phyloP scores from a whole-genome alignment of 257 asterid genomes.

The Striga asiatica region DNA sequence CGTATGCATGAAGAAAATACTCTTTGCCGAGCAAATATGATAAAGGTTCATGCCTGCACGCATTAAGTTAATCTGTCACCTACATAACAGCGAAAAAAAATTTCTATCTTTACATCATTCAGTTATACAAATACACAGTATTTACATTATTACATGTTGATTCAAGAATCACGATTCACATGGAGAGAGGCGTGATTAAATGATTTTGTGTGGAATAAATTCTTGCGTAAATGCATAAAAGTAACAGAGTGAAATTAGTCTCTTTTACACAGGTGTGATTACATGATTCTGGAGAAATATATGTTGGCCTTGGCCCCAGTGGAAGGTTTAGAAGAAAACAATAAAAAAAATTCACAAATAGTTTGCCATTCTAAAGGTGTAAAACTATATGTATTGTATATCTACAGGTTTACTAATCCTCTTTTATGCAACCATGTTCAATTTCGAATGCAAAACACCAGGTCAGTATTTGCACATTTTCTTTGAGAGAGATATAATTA shows the following conservation, averaged over 20 bases:
- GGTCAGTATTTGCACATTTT: neutral
- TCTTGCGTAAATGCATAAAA: too few species aligned
- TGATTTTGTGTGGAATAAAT: too few species aligned
- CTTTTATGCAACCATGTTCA: constrained; percentile 7
- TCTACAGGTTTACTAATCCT: neutral
- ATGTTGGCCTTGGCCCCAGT: too few species aligned
- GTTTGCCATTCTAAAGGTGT: neutral
- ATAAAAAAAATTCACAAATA: too few species aligned
- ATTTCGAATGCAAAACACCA: neutral
- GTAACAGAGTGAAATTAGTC: too few species aligned
- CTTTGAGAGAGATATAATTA: neutral
- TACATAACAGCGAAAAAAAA: neutral
- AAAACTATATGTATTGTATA: neutral
- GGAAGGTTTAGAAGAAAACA: too few species aligned
- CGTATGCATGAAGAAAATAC: constrained; percentile 92
- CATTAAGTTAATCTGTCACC: constrained; percentile 9
- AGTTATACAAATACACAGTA: neutral
- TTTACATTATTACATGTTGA: neutral
- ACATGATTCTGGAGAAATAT: too few species aligned
- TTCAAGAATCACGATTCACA: too few species aligned
- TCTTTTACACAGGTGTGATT: too few species aligned
- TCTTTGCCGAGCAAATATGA: constrained; percentile 79
- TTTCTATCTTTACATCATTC: neutral
- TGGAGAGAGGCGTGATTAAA: too few species aligned
- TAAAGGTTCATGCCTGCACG: constrained; percentile 83